Percentiles rank a stretch among this genome's conserved stretches.
These are phyloP conservation scores for Sphenostylis stenocarpa DNA, from an alignment of 306 rosid genomes.

Conservation along the genomic window DNA sequence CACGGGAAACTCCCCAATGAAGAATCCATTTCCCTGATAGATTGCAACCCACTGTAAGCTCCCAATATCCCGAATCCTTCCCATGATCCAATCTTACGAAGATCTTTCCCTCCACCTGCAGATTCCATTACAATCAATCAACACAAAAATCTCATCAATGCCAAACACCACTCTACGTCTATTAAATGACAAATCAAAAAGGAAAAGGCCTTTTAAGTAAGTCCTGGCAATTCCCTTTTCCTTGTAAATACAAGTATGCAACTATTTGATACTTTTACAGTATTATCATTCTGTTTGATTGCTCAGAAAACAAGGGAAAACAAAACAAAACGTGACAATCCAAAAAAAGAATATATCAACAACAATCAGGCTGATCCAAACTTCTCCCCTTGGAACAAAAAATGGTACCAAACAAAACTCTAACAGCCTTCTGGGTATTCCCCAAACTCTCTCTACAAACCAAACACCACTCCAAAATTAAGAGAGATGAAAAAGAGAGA, in stretches of 20 bases:
- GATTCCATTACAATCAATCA: conserved; percentile 39
- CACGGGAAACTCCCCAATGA: conserved; percentile 90
- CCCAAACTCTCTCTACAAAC: not conserved
- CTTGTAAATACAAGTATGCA: not conserved
- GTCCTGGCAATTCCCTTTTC: not conserved
- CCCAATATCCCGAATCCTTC: conserved; percentile 45
- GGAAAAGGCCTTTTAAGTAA: not conserved
- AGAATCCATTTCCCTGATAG: conserved; percentile 88
- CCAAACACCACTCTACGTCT: conserved; percentile 19
- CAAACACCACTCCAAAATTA: not conserved
- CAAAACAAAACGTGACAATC: conserved; percentile 10
- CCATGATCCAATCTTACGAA: conserved; percentile 61
- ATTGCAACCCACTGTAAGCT: conserved; percentile 80
- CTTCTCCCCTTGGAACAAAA: not conserved
- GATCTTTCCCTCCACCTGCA: conserved; percentile 84
- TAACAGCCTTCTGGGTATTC: conserved; percentile 15
- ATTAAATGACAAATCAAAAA: conserved; percentile 10
- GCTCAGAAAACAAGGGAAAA: conserved; percentile 3
- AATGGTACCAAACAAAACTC: not conserved
- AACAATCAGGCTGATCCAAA: conserved; percentile 21
- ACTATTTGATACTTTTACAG: conserved; percentile 1
- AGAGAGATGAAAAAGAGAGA: conserved; percentile 18
- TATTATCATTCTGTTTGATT: conserved; percentile 8
- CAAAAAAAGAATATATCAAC: not conserved
- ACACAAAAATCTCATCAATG: conserved; percentile 19